Conservation (phyloP, 805 yeast species). For the Kazachstania psychrophila region DNA sequence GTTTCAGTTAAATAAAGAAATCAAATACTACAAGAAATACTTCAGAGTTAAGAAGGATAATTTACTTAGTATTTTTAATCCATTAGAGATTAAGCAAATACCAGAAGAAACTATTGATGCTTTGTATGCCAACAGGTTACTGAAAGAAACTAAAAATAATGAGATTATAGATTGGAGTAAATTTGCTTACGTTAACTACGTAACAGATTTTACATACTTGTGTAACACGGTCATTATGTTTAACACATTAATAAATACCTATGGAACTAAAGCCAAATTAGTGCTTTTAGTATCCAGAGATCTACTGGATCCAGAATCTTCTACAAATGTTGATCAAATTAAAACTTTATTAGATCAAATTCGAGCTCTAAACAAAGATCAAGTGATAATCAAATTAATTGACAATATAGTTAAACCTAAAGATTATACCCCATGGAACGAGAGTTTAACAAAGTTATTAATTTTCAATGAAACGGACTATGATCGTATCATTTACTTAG, state of each 20-base stretch:
- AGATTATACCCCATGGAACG: slow-evolving; percentile 36
- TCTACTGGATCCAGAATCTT: slow-evolving; percentile 16
- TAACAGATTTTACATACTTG: slow-evolving; percentile 43
- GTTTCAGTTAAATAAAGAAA: slow-evolving; percentile 26
- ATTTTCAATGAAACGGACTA: slow-evolving; percentile 42
- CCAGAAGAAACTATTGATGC: slow-evolving; percentile 21
- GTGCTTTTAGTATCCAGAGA: slow-evolving; percentile 36
- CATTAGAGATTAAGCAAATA: slow-evolving; percentile 25
- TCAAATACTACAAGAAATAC: slow-evolving; percentile 20
- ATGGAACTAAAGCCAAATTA: slow-evolving; percentile 36
- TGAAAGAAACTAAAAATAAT: slow-evolving; percentile 7
- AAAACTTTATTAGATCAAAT: slow-evolving; percentile 5
- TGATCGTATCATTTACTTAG: slow-evolving; percentile 48
- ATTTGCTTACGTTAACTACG: slow-evolving; percentile 53
- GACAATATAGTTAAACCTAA: slow-evolving; percentile 16
- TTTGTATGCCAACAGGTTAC: slow-evolving; percentile 11
- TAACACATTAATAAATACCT: slow-evolving; percentile 30
- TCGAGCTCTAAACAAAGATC: slow-evolving; percentile 11
- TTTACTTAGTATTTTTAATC: slow-evolving; percentile 18
- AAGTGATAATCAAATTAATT: slow-evolving; percentile 22
- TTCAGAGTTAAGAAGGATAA: slow-evolving; percentile 23
- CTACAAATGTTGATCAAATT: slow-evolving; percentile 8
- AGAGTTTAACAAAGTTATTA: slow-evolving; percentile 47
- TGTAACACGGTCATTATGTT: slow-evolving; percentile 45
- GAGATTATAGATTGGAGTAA: slow-evolving; percentile 34